phyloP scores from a whole-genome alignment of 305 asterid genomes.

The Fraxinus sp. region DNA sequence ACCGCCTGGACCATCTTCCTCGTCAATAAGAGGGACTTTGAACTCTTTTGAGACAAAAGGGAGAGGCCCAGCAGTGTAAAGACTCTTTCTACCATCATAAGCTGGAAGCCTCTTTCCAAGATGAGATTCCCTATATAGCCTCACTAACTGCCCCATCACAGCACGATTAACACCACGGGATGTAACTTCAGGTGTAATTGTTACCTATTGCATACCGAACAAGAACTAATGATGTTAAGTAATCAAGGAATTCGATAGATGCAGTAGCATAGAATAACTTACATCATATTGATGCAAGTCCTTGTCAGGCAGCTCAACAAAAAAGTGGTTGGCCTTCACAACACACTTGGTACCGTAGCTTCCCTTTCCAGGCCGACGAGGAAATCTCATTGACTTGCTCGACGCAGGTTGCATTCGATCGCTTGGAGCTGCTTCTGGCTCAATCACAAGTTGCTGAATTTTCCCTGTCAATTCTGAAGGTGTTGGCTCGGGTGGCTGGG shows the following conservation, averaged over 20 bases:
- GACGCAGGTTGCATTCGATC: slow-evolving; percentile 68
- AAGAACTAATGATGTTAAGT: slow-evolving; percentile 7
- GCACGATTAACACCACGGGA: slow-evolving; percentile 91
- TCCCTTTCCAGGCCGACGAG: slow-evolving; percentile 86
- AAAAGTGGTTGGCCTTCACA: slow-evolving; percentile 90
- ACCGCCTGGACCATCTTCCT: slow-evolving; percentile 68
- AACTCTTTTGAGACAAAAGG: slow-evolving; percentile 81
- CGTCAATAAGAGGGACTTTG: slow-evolving; percentile 61
- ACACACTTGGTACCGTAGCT: slow-evolving; percentile 55
- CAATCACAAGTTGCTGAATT: slow-evolving; percentile 46
- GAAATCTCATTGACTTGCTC: slow-evolving; percentile 80
- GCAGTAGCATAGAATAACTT: slow-evolving; percentile 27
- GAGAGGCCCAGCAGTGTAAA: slow-evolving; percentile 90
- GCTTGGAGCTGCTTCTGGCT: slow-evolving; percentile 47
- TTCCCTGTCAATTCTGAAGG: slow-evolving; percentile 35
- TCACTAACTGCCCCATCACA: slow-evolving; percentile 75
- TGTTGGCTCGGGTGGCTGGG: slow-evolving; percentile 46
- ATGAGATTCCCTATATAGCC: slow-evolving; percentile 66
- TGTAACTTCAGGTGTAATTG: slow-evolving; percentile 76
- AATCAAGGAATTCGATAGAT: neutral
- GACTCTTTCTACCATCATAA: slow-evolving; percentile 92
- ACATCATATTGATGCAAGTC: slow-evolving; percentile 96
- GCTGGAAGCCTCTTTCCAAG: slow-evolving; percentile 84
- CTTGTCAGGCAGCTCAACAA: slow-evolving; percentile 82
- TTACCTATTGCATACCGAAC: slow-evolving; percentile 42